Conservation (phyloP, 2,329 filamentous ascomycete species). For the Scolecobasidium constrictum region DNA sequence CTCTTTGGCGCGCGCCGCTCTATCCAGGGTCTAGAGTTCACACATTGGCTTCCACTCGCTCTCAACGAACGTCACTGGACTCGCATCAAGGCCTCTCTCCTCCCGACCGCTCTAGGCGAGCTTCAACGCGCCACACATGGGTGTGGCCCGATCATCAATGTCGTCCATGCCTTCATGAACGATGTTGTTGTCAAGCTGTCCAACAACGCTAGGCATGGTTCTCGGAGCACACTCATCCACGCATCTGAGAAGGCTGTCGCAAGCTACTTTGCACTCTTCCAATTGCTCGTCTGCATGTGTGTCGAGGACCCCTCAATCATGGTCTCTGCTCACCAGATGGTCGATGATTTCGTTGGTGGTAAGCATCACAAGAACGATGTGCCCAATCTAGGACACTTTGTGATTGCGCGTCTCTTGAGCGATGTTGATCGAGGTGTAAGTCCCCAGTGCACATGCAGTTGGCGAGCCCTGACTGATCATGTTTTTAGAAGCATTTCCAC, state of each 20-base stretch:
- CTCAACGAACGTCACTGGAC: conserved; percentile 37
- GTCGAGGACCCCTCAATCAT: conserved; percentile 26
- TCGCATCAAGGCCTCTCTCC: conserved; percentile 19
- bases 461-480: too few relatives aligned
- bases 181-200: conserved; percentile 40
- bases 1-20: conserved; percentile 27
- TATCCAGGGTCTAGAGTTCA: conserved; percentile 31
- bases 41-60: conserved; percentile 36
- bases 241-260: conserved; percentile 44
- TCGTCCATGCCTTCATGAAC: conserved; percentile 40
- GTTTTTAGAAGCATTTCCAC: too few relatives aligned
- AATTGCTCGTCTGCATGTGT: conserved; percentile 39
- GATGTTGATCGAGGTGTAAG: conserved; percentile 1
- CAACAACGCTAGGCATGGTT: conserved; percentile 9
- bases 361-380: conserved; percentile 30
- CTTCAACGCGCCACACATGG: conserved; percentile 19
- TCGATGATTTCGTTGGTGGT: conserved; percentile 29
- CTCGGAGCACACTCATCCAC: conserved; percentile 32
- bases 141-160: conserved; percentile 19
- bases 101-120: conserved; percentile 15
- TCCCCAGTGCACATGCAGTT: not conserved
- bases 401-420: conserved; percentile 34
- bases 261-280: conserved; percentile 42
- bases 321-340: conserved; percentile 27
- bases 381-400: conserved; percentile 39